Evolutionary conservation across 495 filamentous ascomycete genomes (phyloP).

Genomic region (Podospora fimiseda): DNA sequence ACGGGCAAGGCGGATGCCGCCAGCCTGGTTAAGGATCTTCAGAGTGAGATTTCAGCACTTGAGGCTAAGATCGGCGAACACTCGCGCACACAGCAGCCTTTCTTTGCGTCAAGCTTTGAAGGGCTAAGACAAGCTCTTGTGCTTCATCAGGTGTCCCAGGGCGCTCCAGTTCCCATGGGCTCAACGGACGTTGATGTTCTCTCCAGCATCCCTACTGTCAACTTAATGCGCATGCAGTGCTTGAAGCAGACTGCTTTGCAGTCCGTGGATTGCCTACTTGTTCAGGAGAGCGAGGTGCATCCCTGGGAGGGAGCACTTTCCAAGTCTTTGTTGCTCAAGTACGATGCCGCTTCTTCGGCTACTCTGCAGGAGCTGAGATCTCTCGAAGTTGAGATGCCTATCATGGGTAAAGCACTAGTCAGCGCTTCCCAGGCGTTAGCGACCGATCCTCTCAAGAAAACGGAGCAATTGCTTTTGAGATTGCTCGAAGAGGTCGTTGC

Average conservation of each 20-base stretch:
- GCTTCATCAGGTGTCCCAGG: conserved; percentile 29
- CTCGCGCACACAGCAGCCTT: conserved; percentile 37
- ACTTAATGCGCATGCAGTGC: conserved; percentile 39
- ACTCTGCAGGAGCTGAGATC: conserved; percentile 56
- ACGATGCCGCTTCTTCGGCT: conserved; percentile 47
- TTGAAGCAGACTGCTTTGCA: conserved; percentile 35
- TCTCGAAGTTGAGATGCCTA: conserved; percentile 58
- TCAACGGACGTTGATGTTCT: conserved; percentile 36
- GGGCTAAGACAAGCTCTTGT: conserved; percentile 57
- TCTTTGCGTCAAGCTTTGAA: conserved; percentile 60
- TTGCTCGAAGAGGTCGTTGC: conserved; percentile 44
- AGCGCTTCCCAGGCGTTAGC: conserved; percentile 40
- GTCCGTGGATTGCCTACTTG: conserved; percentile 38
- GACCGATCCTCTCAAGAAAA: conserved; percentile 40
- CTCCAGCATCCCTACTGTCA: conserved; percentile 38
- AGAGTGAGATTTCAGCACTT: conserved; percentile 51
- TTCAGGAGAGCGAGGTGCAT: conserved; percentile 25
- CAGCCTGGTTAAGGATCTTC: conserved; percentile 45
- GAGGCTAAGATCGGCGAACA: conserved; percentile 39
- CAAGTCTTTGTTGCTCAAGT: conserved; percentile 48
- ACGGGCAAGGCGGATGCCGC: conserved; percentile 36
- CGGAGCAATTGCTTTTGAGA: conserved; percentile 41
- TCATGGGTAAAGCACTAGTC: conserved; percentile 51
- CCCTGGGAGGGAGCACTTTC: conserved; percentile 51
- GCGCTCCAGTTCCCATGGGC: conserved; percentile 9